Percentiles rank a stretch among this genome's conserved stretches.
Evolutionary conservation across 352 stramenopile species (phyloP).

Genomic region (Phytopythium helicoides): DNA sequence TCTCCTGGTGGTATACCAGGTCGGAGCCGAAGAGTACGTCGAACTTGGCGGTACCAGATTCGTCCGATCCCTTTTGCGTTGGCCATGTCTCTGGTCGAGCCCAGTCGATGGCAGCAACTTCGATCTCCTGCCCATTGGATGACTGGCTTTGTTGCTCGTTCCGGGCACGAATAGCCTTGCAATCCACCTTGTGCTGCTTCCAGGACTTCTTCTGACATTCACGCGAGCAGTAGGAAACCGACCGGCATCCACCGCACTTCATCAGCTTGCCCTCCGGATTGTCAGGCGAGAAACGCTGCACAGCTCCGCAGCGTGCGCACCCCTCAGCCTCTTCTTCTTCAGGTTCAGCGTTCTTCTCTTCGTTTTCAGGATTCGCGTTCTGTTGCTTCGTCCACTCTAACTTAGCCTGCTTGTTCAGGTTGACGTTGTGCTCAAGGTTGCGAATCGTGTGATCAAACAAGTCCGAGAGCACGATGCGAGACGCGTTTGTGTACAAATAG

Average conservation of each 20-base stretch:
- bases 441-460: slow-evolving; percentile 79
- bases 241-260: slow-evolving; percentile 73
- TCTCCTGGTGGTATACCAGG: slow-evolving; percentile 84
- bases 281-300: slow-evolving; percentile 75
- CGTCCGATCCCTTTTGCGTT: slow-evolving; percentile 17
- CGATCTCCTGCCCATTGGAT: slow-evolving; percentile 24
- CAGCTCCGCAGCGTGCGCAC: slow-evolving; percentile 62
- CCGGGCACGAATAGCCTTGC: slow-evolving; percentile 59
- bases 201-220: slow-evolving; percentile 86
- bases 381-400: slow-evolving; percentile 3
- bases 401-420: slow-evolving; percentile 52
- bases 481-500: slow-evolving; percentile 76
- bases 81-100: slow-evolving; percentile 71
- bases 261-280: slow-evolving; percentile 88
- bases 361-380: slow-evolving; percentile 3
- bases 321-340: slow-evolving; percentile 33
- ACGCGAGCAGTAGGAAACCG: slow-evolving; percentile 79
- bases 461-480: slow-evolving; percentile 79
- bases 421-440: slow-evolving; percentile 81
- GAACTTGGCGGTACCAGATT: slow-evolving; percentile 33
- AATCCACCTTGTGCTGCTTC: slow-evolving; percentile 83
- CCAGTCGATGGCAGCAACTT: slow-evolving; percentile 82
- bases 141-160: slow-evolving; percentile 18
- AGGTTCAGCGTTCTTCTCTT: slow-evolving; percentile 8
- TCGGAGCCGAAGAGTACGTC: slow-evolving; percentile 83